These are phyloP conservation scores for Penicilliopsis zonata DNA, from an alignment of 495 filamentous ascomycete genomes.

Conservation along the genomic window DNA sequence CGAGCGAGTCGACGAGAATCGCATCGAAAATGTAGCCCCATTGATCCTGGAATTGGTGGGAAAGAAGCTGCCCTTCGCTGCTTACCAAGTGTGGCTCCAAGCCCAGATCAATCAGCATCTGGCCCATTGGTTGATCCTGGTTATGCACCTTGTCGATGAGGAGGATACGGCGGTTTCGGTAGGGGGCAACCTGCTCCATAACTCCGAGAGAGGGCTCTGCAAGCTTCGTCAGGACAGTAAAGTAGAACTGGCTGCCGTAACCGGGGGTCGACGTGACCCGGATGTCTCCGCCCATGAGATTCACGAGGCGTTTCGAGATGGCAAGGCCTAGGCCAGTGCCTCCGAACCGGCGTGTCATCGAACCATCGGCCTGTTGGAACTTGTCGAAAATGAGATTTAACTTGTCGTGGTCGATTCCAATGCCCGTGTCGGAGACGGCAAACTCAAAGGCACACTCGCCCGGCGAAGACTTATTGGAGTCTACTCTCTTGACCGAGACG, in stretches of 20 bases:
- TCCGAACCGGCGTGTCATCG: constrained; percentile 64
- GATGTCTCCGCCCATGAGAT: constrained; percentile 71
- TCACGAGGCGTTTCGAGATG: constrained; percentile 63
- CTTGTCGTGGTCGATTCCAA: constrained; percentile 68
- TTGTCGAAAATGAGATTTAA: constrained; percentile 64
- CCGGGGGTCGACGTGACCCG: constrained; percentile 83
- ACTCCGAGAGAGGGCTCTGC: constrained; percentile 60
- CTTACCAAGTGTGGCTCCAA: constrained; percentile 64
- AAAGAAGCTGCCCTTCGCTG: constrained; percentile 32
- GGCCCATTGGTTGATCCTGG: constrained; percentile 49
- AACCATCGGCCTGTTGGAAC: constrained; percentile 69
- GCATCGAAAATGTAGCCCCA: constrained; percentile 62
- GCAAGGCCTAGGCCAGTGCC: constrained; percentile 70
- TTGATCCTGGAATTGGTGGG: constrained; percentile 31
- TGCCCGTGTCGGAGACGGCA: constrained; percentile 63
- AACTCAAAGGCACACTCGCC: constrained; percentile 35
- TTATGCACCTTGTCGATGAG: constrained; percentile 77
- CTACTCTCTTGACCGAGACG: constrained; percentile 39
- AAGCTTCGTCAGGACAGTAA: constrained; percentile 67
- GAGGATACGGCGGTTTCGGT: constrained; percentile 66
- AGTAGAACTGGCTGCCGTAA: constrained; percentile 76
- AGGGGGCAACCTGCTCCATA: constrained; percentile 67
- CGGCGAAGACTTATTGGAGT: constrained; percentile 19
- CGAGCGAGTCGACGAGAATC: constrained; percentile 79
- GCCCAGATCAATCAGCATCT: constrained; percentile 58